Percentiles rank a stretch among this genome's conserved stretches.
Conservation (phyloP, 2,329 filamentous ascomycete genomes). For the Drechslera avenae region DNA sequence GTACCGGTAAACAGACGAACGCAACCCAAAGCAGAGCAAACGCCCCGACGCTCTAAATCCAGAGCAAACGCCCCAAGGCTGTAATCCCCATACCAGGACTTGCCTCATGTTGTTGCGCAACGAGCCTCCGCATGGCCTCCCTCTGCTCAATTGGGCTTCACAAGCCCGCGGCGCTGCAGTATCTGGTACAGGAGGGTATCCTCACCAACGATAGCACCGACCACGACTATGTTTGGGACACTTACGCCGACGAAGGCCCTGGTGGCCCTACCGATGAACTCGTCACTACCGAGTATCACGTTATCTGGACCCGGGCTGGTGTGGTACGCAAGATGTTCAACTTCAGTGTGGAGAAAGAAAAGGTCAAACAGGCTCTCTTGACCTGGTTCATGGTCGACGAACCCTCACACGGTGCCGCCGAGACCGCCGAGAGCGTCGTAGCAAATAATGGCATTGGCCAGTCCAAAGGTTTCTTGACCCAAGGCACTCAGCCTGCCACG, state of each 20-base stretch:
- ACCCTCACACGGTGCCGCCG: constrained; percentile 17
- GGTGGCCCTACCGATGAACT: constrained; percentile 73
- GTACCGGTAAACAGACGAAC: constrained; percentile 20
- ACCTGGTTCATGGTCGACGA: constrained; percentile 72
- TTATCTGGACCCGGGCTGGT: constrained; percentile 88
- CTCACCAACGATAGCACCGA: constrained; percentile 69
- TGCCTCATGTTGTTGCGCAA: constrained; percentile 45
- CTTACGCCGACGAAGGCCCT: constrained; percentile 55
- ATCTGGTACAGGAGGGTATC: constrained; percentile 80
- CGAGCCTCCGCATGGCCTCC: constrained; percentile 71
- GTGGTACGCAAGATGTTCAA: constrained; percentile 84
- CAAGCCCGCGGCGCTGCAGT: constrained; percentile 80
- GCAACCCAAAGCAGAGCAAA: constrained; percentile 2
- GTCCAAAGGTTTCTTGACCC: constrained; percentile 34
- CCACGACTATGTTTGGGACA: constrained; percentile 77
- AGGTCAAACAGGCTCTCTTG: constrained; percentile 82
- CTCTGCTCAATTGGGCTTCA: constrained; percentile 91
- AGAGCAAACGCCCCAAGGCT: constrained; percentile 11
- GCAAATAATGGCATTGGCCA: constrained; percentile 21
- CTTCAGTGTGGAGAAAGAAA: constrained; percentile 85
- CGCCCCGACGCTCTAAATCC: constrained; percentile 14
- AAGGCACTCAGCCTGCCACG: constrained; percentile 42
- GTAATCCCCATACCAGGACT: constrained; percentile 2
- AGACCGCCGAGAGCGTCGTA: constrained; percentile 9
- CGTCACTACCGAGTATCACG: constrained; percentile 73